These are phyloP conservation scores for Saturnispora mendoncae DNA, from an alignment of 805 yeast genomes.

Conservation along the genomic window DNA sequence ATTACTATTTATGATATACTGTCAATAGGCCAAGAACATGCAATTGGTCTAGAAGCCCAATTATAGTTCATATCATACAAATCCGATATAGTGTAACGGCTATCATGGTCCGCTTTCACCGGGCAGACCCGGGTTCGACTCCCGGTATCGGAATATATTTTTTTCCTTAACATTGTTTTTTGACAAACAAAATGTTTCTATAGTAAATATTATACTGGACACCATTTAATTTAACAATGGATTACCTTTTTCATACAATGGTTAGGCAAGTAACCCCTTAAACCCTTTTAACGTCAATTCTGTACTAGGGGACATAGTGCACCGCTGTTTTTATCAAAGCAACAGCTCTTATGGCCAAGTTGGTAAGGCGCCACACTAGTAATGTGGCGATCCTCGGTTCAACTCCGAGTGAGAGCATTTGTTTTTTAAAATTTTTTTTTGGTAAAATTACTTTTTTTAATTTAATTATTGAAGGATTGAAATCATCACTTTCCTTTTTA, in stretches of 20 bases:
- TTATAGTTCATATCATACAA: conserved; percentile 26
- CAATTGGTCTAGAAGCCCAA: neutral
- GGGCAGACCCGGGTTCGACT: conserved; percentile 80
- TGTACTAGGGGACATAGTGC: too few relatives aligned
- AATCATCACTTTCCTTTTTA: neutral
- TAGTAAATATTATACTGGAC: too few relatives aligned
- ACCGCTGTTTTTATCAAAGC: too few relatives aligned
- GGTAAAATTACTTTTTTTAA: conserved; percentile 10
- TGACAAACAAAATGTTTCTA: too few relatives aligned
- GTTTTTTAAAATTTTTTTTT: too few relatives aligned
- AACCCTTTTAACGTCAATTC: too few relatives aligned
- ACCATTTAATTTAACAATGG: too few relatives aligned
- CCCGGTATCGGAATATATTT: conserved; percentile 60
- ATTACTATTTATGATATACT: too few relatives aligned
- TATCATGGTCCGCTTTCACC: conserved; percentile 82
- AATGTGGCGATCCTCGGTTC: conserved; percentile 19
- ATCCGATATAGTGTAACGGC: conserved; percentile 77
- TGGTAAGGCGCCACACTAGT: conserved; percentile 19
- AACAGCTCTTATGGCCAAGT: conserved; percentile 18
- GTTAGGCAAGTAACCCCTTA: too few relatives aligned
- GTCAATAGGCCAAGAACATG: too few relatives aligned
- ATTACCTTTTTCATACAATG: too few relatives aligned
- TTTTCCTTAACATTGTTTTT: too few relatives aligned
- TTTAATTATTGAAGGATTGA: neutral
- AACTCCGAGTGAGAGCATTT: conserved; percentile 17